These are phyloP conservation scores for Exophiala bonariae DNA, from an alignment of 2,329 filamentous ascomycete species.

Conservation along the genomic window DNA sequence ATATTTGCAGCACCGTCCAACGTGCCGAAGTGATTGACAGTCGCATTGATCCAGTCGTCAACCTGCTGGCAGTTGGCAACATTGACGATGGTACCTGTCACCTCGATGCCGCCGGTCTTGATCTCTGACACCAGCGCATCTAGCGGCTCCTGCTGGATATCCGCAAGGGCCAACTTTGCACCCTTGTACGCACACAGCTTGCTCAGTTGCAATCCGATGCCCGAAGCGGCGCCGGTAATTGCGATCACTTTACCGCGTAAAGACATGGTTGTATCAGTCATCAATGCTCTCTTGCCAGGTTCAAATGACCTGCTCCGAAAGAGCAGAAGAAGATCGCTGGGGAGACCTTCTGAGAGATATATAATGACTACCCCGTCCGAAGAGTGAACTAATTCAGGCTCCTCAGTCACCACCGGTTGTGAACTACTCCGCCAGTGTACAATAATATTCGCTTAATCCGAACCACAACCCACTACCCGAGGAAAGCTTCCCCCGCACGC, in stretches of 20 bases:
- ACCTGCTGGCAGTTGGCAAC: constrained; percentile 12
- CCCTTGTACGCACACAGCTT: constrained; percentile 45
- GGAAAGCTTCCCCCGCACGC: too few species aligned
- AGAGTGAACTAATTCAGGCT: too few species aligned
- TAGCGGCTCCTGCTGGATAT: constrained; percentile 43
- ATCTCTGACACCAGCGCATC: constrained; percentile 12
- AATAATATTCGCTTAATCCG: too few species aligned
- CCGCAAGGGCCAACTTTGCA: constrained; percentile 49
- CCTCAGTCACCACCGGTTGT: too few species aligned
- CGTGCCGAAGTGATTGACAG: constrained; percentile 14
- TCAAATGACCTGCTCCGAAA: too few species aligned
- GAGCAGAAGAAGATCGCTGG: too few species aligned
- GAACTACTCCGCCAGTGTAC: too few species aligned
- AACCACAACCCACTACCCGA: too few species aligned
- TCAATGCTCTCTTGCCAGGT: neutral
- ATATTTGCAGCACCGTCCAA: constrained; percentile 23
- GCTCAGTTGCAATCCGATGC: constrained; percentile 54
- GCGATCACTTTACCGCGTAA: constrained; percentile 46
- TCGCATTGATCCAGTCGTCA: constrained; percentile 20
- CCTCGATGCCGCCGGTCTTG: constrained; percentile 3
- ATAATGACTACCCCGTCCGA: too few species aligned
- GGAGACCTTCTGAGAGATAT: too few species aligned
- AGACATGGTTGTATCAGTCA: constrained; percentile 1
- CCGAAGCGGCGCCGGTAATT: constrained; percentile 50
- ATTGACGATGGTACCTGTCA: constrained; percentile 12